Conservation (phyloP, 2,329 filamentous ascomycete species). For the Sporothrix euskadiensis region DNA sequence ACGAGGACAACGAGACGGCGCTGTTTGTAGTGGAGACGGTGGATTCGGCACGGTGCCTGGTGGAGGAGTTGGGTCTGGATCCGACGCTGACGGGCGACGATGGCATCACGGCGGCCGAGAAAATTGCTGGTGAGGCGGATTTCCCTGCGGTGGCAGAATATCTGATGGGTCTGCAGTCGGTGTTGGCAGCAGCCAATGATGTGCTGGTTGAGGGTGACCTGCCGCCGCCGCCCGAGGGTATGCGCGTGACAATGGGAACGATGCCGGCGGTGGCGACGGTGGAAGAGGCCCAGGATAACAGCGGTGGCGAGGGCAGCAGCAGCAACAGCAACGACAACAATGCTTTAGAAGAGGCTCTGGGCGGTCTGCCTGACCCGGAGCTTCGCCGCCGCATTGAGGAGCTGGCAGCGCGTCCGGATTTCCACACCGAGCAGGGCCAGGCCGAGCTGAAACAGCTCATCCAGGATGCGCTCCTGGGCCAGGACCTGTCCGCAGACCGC, state of each 20-base stretch:
- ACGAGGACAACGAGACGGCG: slow-evolving; percentile 93
- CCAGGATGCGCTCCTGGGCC: slow-evolving; percentile 72
- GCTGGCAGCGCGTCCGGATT: slow-evolving; percentile 79
- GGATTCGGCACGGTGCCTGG: slow-evolving; percentile 73
- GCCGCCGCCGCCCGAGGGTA: slow-evolving; percentile 70
- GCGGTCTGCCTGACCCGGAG: slow-evolving; percentile 70
- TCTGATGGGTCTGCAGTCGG: slow-evolving; percentile 48
- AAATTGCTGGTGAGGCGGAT: slow-evolving; percentile 75
- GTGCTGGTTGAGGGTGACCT: slow-evolving; percentile 41
- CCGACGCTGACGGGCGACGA: slow-evolving; percentile 66
- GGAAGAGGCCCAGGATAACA: slow-evolving; percentile 47
- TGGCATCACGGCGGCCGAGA: slow-evolving; percentile 77
- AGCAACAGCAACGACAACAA: neutral
- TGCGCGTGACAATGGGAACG: slow-evolving; percentile 75
- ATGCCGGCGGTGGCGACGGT: slow-evolving; percentile 53
- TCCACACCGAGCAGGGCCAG: slow-evolving; percentile 78
- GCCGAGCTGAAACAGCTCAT: slow-evolving; percentile 75
- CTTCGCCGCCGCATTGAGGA: slow-evolving; percentile 87
- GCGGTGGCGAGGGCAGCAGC: neutral
- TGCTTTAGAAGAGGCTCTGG: slow-evolving; percentile 45
- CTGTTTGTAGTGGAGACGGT: slow-evolving; percentile 86
- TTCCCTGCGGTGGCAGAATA: slow-evolving; percentile 75
- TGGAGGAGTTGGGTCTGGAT: slow-evolving; percentile 80
- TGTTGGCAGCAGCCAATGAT: slow-evolving; percentile 33
- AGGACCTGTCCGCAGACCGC: slow-evolving; percentile 63